Evolutionary conservation across 2,329 filamentous ascomycete genomes (phyloP).

Genomic region (Microascus cirrosus): DNA sequence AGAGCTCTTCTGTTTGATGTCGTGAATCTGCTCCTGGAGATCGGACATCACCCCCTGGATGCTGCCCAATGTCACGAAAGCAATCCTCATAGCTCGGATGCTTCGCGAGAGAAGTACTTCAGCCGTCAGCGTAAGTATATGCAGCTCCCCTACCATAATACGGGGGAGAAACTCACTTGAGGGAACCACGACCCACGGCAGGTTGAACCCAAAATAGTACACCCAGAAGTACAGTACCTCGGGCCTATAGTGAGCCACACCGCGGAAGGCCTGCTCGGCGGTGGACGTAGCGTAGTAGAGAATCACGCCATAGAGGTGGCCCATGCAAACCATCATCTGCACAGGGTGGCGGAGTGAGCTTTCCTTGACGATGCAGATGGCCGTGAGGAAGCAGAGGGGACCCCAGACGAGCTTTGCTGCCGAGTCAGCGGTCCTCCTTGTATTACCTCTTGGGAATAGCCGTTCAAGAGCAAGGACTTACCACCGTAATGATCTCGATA

Average conservation of each 20-base stretch:
- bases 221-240: slow-evolving; percentile 52
- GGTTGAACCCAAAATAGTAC: slow-evolving; percentile 51
- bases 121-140: neutral
- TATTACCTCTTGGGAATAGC: neutral
- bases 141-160: neutral
- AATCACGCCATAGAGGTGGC: slow-evolving; percentile 49
- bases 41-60: neutral
- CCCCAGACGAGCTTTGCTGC: slow-evolving; percentile 40
- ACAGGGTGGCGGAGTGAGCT: slow-evolving; percentile 36
- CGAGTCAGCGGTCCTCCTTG: neutral
- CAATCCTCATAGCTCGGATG: slow-evolving; percentile 2
- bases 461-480: slow-evolving; percentile 25
- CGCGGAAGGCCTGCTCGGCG: slow-evolving; percentile 31
- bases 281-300: slow-evolving; percentile 51
- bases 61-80: neutral
- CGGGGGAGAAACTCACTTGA: slow-evolving; percentile 26
- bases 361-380: slow-evolving; percentile 29
- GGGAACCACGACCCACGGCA: slow-evolving; percentile 49
- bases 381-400: slow-evolving; percentile 41
- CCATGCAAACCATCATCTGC: slow-evolving; percentile 38
- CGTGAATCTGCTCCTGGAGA: neutral
- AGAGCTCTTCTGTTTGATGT: neutral
- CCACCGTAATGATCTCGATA: slow-evolving; percentile 72
- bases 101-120: slow-evolving; percentile 3
- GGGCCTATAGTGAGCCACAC: slow-evolving; percentile 41